These are phyloP conservation scores for Amoeboaphelidium occidentale DNA, from an alignment of 371 early-diverging fungal species.

Conservation along the genomic window DNA sequence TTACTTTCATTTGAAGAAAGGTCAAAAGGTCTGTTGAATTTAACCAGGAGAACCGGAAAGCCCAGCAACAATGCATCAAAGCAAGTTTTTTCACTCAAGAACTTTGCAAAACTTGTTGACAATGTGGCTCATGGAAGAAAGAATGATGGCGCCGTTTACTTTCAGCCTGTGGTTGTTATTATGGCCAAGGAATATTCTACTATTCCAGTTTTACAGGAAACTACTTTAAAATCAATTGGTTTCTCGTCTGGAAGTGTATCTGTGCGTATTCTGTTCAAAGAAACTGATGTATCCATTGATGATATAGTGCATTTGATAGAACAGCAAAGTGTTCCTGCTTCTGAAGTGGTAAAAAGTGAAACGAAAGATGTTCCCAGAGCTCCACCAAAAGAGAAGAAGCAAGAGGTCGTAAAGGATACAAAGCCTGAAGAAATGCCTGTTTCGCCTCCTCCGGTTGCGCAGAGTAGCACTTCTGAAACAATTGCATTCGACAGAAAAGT, in stretches of 20 bases:
- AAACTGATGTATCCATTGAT: slow-evolving; percentile 16
- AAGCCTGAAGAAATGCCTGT: no score
- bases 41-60: not conserved
- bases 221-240: slow-evolving; percentile 17
- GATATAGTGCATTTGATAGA: slow-evolving; percentile 16
- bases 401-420: not conserved
- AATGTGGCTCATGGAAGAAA: no score
- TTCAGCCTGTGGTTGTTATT: not conserved
- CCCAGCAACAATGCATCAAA: not conserved
- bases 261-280: slow-evolving; percentile 20
- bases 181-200: not conserved
- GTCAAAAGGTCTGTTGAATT: not conserved
- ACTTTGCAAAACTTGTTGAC: no score
- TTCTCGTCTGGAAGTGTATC: slow-evolving; percentile 20
- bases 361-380: not conserved
- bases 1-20: not conserved
- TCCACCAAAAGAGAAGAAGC: not conserved
- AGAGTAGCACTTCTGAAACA: not conserved
- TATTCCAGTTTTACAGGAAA: slow-evolving; percentile 11
- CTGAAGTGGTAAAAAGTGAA: not conserved
- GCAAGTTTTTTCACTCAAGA: not conserved
- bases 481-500: not conserved
- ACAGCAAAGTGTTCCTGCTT: not conserved
- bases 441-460: not conserved
- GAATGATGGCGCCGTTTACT: not conserved